A percentile compares a stretch with the other conserved stretches of the same genome.
Evolutionary conservation across 768 basidiomycete species (phyloP).

Genomic region (Trametes elegans): DNA sequence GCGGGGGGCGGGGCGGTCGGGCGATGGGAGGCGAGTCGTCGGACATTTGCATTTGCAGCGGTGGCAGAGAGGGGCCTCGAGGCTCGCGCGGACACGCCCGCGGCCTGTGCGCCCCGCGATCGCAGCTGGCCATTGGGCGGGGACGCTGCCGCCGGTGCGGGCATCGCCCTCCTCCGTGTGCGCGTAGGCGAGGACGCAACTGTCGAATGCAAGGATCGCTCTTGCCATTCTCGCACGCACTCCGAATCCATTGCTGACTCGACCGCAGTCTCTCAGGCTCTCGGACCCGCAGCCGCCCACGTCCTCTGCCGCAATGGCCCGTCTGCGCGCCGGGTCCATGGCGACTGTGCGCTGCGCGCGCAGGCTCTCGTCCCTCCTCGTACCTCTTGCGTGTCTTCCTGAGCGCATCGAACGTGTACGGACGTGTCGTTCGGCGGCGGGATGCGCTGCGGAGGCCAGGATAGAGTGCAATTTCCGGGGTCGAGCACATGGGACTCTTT

Average conservation of each 20-base stretch:
- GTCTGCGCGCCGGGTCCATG: no score
- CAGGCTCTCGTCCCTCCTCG: background rate
- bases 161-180: conserved; percentile 3
- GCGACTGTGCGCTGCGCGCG: conserved; percentile 8
- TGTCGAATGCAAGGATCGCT: background rate
- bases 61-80: background rate
- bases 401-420: conserved; percentile 1
- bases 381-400: background rate
- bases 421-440: conserved; percentile 3
- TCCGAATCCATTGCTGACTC: conserved; percentile 13
- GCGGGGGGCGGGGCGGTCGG: conserved; percentile 3
- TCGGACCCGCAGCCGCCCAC: conserved; percentile 7
- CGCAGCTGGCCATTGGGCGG: conserved; percentile 6
- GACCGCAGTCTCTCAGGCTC: conserved; percentile 5
- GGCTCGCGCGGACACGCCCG: background rate
- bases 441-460: conserved; percentile 3
- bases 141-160: background rate
- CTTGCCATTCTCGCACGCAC: conserved; percentile 5
- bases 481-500: conserved; percentile 12
- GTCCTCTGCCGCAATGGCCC: conserved; percentile 5
- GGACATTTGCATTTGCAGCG: conserved; percentile 7
- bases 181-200: background rate
- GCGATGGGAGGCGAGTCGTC: conserved; percentile 4
- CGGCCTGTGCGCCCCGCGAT: conserved; percentile 8
- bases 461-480: background rate